Evolutionary conservation across 2,329 filamentous ascomycete species (phyloP).

Genomic region (Phyllosticta citribraziliensis): DNA sequence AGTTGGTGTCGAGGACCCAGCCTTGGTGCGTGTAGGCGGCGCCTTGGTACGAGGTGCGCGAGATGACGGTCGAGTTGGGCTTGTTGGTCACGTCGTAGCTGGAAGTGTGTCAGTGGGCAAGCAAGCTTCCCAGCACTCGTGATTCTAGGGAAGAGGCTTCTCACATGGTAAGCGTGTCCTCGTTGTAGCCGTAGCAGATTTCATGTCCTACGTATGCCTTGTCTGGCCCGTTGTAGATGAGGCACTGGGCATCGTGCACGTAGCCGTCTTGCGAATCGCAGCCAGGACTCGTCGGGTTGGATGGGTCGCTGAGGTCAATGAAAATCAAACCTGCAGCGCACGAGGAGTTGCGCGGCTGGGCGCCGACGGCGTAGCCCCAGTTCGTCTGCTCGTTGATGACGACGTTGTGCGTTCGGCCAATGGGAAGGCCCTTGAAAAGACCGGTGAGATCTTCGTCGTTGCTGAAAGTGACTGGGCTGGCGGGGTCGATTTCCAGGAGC

Average conservation of each 20-base stretch:
- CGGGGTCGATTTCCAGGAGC: slow-evolving; percentile 24
- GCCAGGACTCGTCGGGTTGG: slow-evolving; percentile 44
- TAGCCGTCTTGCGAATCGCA: slow-evolving; percentile 49
- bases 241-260: slow-evolving; percentile 52
- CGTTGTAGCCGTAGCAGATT: slow-evolving; percentile 50
- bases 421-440: slow-evolving; percentile 24
- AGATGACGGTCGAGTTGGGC: slow-evolving; percentile 37
- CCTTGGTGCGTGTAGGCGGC: slow-evolving; percentile 52
- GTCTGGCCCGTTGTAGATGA: slow-evolving; percentile 46
- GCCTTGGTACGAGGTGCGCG: slow-evolving; percentile 46
- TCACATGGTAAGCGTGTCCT: slow-evolving; percentile 39
- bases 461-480: slow-evolving; percentile 25
- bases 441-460: slow-evolving; percentile 25
- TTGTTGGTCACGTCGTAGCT: slow-evolving; percentile 43
- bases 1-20: slow-evolving; percentile 35
- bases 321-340: slow-evolving; percentile 50
- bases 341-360: slow-evolving; percentile 18
- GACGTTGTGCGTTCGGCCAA: slow-evolving; percentile 28
- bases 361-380: slow-evolving; percentile 30
- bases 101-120: not conserved
- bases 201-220: slow-evolving; percentile 38
- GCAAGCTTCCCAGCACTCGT: too few relatives aligned
- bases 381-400: slow-evolving; percentile 28
- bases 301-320: slow-evolving; percentile 46
- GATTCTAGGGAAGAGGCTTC: not conserved